Base-by-base conservation (phyloP, 345 rosid genomes). In the Nephelium lappaceum region DNA sequence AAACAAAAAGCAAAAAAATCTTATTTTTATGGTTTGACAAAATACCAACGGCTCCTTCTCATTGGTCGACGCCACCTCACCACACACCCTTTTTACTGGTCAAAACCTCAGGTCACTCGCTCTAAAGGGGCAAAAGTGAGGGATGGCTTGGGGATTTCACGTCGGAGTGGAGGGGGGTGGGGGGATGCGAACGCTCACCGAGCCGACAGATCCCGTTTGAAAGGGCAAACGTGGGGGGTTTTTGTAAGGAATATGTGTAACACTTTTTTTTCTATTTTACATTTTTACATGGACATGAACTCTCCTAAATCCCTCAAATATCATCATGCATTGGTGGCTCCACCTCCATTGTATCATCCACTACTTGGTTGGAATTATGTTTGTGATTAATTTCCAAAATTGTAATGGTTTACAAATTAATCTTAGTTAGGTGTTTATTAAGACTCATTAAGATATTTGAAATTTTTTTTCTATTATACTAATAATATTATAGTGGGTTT, bases 121-220 rank as follows among this genome's bases (percentile, higher is more conserved):
- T 19, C 64, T 1, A 27, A 60, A 36, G 41, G 10, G 74, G 27
- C 16, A 41, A 71, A 80, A 58, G 38, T 1, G 0, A 19, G 11
- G 67, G 71, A 8, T 14, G 36, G 21, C 18, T 65, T 25, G 49
- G 45, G 9, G 9, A 73, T 25, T 58, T 69, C 23, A 9, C 1
- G 12, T 11, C 55, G 27, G 11, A 77, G 67, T 74, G 81, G 67
- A 38, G 24, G 38, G 70, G 70, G 27, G 78, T 57, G 2, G 72
- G 64, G 45, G 49, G 67, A 71, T 62, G 60, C 65, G 73, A 79
- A 76, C 68, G 80, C 84, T 82, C 86, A 79, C 85, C 69, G 6
- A 80, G 74, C 86, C 86, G 86, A 86, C 88, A 87, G 63, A 79
- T 82, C 89, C 91, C 82, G 73, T 77, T 78, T 74, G 49, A 74